A percentile compares a stretch with the other conserved stretches of the same genome.
Conservation (phyloP, 2,329 filamentous ascomycete species). For the Grosmannia clavigera region DNA sequence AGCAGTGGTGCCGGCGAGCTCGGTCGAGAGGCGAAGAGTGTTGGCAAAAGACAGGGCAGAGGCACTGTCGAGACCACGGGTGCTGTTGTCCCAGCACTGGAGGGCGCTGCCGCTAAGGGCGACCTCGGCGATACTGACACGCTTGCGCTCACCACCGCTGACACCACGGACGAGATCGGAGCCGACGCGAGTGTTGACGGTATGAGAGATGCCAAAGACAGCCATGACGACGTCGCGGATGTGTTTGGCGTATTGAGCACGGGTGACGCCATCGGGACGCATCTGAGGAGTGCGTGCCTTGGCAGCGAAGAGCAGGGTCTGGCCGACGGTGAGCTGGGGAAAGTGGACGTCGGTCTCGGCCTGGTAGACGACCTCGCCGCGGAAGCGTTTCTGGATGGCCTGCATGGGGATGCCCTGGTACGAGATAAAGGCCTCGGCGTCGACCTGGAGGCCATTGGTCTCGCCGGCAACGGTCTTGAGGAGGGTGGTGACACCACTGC, state of each 20-base stretch:
- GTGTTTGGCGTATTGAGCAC: slow-evolving; percentile 32
- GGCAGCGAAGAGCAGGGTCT: slow-evolving; percentile 55
- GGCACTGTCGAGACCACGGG: slow-evolving; percentile 50
- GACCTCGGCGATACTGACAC: slow-evolving; percentile 65
- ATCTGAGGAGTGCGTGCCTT: slow-evolving; percentile 41
- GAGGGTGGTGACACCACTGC: slow-evolving; percentile 43
- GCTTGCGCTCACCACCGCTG: slow-evolving; percentile 55
- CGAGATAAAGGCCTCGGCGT: slow-evolving; percentile 20
- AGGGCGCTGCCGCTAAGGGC: slow-evolving; percentile 46
- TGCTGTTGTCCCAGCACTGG: slow-evolving; percentile 65
- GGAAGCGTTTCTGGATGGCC: slow-evolving; percentile 22
- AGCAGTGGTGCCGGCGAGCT: slow-evolving; percentile 47
- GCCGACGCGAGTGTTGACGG: slow-evolving; percentile 53
- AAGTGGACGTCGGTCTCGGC: slow-evolving; percentile 58
- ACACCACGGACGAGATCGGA: slow-evolving; percentile 52
- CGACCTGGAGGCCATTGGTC: slow-evolving; percentile 32
- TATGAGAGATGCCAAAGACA: slow-evolving; percentile 59
- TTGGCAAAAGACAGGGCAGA: slow-evolving; percentile 56
- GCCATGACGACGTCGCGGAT: slow-evolving; percentile 52
- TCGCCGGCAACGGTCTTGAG: slow-evolving; percentile 58
- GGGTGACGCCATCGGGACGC: background rate
- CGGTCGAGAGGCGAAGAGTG: slow-evolving; percentile 52
- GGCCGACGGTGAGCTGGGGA: slow-evolving; percentile 52
- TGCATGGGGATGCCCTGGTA: slow-evolving; percentile 8
- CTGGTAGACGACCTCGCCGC: slow-evolving; percentile 38